Percentiles rank a stretch among this genome's conserved stretches.
These are phyloP conservation scores for Penicillium nordicum DNA, from an alignment of 2,329 filamentous ascomycete genomes.

Conservation along the genomic window DNA sequence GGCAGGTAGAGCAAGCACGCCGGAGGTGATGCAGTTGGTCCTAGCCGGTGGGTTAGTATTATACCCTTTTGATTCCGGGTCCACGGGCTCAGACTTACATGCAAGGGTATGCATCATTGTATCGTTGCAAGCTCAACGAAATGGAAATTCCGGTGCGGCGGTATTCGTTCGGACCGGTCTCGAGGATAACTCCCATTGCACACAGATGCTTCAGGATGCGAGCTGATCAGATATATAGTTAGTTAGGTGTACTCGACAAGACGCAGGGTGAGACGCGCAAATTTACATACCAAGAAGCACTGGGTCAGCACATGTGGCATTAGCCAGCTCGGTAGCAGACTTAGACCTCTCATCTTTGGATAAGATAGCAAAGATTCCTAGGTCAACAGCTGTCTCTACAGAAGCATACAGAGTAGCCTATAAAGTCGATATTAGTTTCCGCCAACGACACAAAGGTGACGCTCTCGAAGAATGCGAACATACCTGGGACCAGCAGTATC, in stretches of 20 bases:
- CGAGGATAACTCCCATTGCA: slow-evolving; percentile 35
- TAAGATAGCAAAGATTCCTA: slow-evolving; percentile 23
- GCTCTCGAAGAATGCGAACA: not conserved
- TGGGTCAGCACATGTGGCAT: slow-evolving; percentile 17
- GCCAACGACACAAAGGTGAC: no score
- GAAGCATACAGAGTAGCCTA: slow-evolving; percentile 17
- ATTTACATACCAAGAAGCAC: slow-evolving; percentile 18
- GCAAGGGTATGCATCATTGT: slow-evolving; percentile 24
- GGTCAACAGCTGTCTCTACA: slow-evolving; percentile 22
- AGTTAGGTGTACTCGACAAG: not conserved
- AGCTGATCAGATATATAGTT: slow-evolving; percentile 5
- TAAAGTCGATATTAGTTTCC: not conserved
- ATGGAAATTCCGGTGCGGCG: slow-evolving; percentile 32
- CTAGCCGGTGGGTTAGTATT: slow-evolving; percentile 8
- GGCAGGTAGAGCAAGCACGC: slow-evolving; percentile 24
- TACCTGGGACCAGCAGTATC: slow-evolving; percentile 19
- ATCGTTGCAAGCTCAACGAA: slow-evolving; percentile 21
- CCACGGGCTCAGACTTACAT: slow-evolving; percentile 13
- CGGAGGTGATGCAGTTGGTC: slow-evolving; percentile 27
- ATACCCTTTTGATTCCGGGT: not conserved
- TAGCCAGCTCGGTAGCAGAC: slow-evolving; percentile 19
- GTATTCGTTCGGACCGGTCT: slow-evolving; percentile 34
- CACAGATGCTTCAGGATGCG: slow-evolving; percentile 36
- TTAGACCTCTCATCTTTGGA: slow-evolving; percentile 24
- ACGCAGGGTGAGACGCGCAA: not conserved